Evolutionary conservation across 306 rosid species (phyloP), one percentile per base, ranked within the genome.

Genomic region (Hippophae rhamnoides): DNA sequence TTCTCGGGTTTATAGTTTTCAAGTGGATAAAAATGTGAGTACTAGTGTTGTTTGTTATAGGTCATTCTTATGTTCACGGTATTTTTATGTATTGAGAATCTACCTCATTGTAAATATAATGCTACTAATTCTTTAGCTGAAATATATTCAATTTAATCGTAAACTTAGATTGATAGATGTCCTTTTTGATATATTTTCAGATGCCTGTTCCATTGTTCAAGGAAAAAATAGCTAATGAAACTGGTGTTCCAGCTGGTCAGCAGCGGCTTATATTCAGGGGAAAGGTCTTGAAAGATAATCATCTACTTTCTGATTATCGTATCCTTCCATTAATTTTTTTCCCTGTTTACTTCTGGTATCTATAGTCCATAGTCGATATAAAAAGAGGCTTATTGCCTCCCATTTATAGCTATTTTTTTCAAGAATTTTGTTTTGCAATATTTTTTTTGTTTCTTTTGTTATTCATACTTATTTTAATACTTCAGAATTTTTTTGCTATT

Each of bases 211-310:
- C 81, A 0, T 57, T 47, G 61, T 88, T 93, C 79, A 93, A 93
- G 81, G 90, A 93, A 76, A 84, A 86, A 80, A 82, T 93, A 70
- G 95, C 94, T 2, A 64, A 70, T 75, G 87, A 88, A 77, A 64
- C 50, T 48, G 94, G 97, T 57, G 70, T 93, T 46, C 99, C 99
- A 38, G 90, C 82, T 65, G 75, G 58, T 76, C 95, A 73, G 81
- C 99, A 93, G 64, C 89, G 99, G 9, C 76, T 93, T 59, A 93
- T 93, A 41, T 93, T 93, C 74, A 84, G 99, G 80, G 99, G 99
- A 67, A 93, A 76, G 72, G 99, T 93, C 62, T 79, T 93, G 60
- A 93, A 88, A 79, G 99, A 93, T 67, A 89, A 84, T 23, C 86
- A 84, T 58, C 63, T 61, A 52, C 97, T 93, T 62, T 84, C 95